Base-by-base conservation (phyloP, 352 stramenopile genomes). In the Phytophthora kernoviae region DNA sequence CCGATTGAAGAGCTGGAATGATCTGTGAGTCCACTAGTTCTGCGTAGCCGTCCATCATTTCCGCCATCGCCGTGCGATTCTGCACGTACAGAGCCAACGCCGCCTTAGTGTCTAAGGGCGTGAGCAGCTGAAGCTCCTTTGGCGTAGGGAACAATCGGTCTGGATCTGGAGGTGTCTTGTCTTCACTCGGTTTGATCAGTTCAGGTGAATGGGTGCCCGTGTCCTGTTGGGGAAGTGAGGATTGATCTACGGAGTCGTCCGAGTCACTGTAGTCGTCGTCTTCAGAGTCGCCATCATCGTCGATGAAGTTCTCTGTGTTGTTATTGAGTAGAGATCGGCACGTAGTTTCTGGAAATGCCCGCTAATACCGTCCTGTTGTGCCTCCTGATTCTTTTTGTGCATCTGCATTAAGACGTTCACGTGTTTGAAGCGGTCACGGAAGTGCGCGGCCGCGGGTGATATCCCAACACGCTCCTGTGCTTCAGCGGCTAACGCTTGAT, bases 41-140 rank as follows among this genome's bases (percentile, higher is more conserved):
- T 11, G 73, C 61, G 41, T 79, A 93, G 0, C 84, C 84, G 36
- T 88, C 69, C 9, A 93, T 65, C 84, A 93, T 93, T 41, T 91
- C 84, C 3, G 73, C 45, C 59, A 89, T 70, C 7, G 79, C 81
- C 12, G 56, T 62, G 14, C 75, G 67, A 62, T 89, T 90, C 36
- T 90, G 77, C 17, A 82, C 56, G 49, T 91, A 93, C 17, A 91
- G 66, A 14, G 61, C 58, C 32, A 78, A 56, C 1, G 74, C 64
- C 1, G 73, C 70, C 47, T 79, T 87, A 0, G 77, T 88, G 50
- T 93, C 81, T 27, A 93, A 55, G 0, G 80, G 82, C 18, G 79
- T 70, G 11, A 91, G 46, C n/a, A 70, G 53, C 44, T 83, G 75
- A 34, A 93, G 61, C 53, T 90, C 81, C 8, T 79, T 40, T 8